phyloP scores from a whole-genome alignment of 2,329 filamentous ascomycete species.

The Claviceps monticola region DNA sequence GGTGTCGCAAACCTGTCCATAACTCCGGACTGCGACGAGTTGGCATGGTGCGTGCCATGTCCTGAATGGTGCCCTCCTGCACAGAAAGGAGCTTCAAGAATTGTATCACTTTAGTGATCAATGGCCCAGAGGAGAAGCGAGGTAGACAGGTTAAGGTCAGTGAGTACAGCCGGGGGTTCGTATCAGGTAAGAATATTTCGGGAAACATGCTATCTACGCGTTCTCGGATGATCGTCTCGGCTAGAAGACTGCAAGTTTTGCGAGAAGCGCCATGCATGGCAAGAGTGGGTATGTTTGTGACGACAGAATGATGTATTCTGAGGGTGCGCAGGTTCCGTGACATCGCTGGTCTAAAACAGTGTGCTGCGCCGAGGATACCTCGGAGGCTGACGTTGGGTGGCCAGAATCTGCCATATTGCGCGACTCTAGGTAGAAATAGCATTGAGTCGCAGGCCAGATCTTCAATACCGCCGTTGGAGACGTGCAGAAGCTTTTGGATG shows the following conservation, averaged over 20 bases:
- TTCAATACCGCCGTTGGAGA: slow-evolving; percentile 33
- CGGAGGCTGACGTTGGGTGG: slow-evolving; percentile 19
- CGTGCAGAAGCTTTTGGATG: slow-evolving; percentile 28
- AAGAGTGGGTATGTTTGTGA: slow-evolving; percentile 39
- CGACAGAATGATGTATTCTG: slow-evolving; percentile 44
- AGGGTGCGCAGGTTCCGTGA: slow-evolving; percentile 39
- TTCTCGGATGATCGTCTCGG: slow-evolving; percentile 30
- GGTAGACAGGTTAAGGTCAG: slow-evolving; percentile 42
- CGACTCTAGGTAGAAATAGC: slow-evolving; percentile 14
- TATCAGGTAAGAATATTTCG: slow-evolving; percentile 35
- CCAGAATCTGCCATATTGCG: slow-evolving; percentile 10
- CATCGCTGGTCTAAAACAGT: slow-evolving; percentile 37
- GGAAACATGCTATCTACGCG: slow-evolving; percentile 33
- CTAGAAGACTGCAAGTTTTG: slow-evolving; percentile 24
- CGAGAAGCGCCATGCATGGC: slow-evolving; percentile 22
- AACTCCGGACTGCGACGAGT: slow-evolving; percentile 27
- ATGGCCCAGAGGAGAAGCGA: slow-evolving; percentile 34
- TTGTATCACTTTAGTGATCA: slow-evolving; percentile 31
- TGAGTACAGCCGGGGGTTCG: slow-evolving; percentile 40
- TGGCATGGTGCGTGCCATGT: slow-evolving; percentile 11
- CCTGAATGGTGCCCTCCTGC: slow-evolving; percentile 35
- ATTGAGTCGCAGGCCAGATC: slow-evolving; percentile 37
- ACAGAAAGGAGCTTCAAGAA: slow-evolving; percentile 33
- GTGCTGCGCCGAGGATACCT: slow-evolving; percentile 30
- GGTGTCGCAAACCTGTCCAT: slow-evolving; percentile 36